These are phyloP conservation scores for Aspergillus mulundensis DNA, from an alignment of 495 filamentous ascomycete species.

Conservation along the genomic window DNA sequence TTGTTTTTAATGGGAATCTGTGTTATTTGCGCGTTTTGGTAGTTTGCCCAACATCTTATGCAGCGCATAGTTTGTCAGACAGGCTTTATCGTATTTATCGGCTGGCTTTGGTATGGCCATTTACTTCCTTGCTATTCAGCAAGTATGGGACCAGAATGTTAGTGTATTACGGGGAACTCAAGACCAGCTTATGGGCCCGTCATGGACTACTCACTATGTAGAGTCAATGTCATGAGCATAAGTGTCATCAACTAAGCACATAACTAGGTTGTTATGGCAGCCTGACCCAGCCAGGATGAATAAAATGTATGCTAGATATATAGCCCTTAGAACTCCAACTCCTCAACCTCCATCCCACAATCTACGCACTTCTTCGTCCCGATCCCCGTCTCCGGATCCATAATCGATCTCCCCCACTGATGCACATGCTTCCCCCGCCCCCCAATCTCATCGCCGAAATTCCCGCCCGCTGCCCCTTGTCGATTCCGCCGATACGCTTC, in stretches of 20 bases:
- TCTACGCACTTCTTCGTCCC: conserved; percentile 79
- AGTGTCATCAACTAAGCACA: no score
- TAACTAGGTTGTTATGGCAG: no score
- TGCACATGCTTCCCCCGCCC: conserved; percentile 75
- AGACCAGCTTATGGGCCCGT: not conserved
- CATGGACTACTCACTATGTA: no score
- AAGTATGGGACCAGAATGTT: conserved; percentile 20
- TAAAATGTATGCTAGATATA: no score
- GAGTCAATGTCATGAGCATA: no score
- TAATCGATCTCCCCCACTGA: conserved; percentile 80
- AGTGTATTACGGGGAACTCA: no score
- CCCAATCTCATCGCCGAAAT: conserved; percentile 74
- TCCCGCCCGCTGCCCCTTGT: conserved; percentile 48
- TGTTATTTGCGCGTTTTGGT: not conserved
- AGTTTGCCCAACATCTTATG: not conserved
- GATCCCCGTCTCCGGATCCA: conserved; percentile 73
- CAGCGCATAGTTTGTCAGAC: not conserved
- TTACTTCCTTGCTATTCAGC: not conserved
- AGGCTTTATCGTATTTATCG: not conserved
- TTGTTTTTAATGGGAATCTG: not conserved
- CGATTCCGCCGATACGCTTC: conserved; percentile 77
- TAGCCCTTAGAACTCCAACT: conserved; percentile 70
- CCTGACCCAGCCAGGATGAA: no score
- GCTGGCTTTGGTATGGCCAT: not conserved
- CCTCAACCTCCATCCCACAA: conserved; percentile 97